phyloP scores from a whole-genome alignment of 1,139 yeast species.

The Taphrina deformans region DNA sequence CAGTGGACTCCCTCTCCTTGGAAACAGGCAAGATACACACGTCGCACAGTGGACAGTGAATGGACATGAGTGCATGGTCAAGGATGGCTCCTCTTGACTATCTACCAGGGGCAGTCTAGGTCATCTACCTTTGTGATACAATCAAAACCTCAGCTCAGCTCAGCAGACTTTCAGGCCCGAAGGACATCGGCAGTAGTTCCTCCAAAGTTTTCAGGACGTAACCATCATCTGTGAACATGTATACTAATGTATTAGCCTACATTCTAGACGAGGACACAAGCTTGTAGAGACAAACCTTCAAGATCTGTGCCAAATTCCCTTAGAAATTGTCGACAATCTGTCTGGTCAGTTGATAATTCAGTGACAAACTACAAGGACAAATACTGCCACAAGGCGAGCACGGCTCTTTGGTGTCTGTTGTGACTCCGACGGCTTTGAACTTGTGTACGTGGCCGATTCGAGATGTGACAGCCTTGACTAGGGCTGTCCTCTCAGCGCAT shows the following conservation, averaged over 20 bases:
- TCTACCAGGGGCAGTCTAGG: too few species aligned
- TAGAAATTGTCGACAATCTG: conserved; percentile 28
- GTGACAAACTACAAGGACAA: background rate
- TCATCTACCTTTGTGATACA: too few species aligned
- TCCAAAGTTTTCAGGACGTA: conserved; percentile 23
- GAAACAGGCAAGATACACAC: too few species aligned
- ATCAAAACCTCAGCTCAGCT: too few species aligned
- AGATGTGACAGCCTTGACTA: conserved; percentile 33
- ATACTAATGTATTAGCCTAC: background rate
- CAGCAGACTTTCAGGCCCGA: conserved; percentile 28
- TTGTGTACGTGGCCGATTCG: conserved; percentile 2
- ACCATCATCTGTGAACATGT: conserved; percentile 21
- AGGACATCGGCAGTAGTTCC: conserved; percentile 25
- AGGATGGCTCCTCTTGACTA: too few species aligned
- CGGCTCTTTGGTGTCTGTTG: conserved; percentile 20
- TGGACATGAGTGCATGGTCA: too few species aligned
- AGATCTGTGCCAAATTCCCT: conserved; percentile 24
- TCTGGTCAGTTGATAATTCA: background rate
- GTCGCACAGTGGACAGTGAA: too few species aligned
- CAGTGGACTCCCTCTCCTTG: background rate
- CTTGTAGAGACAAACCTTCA: conserved; percentile 11
- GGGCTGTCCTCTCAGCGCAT: conserved; percentile 34
- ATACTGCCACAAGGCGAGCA: conserved; percentile 30
- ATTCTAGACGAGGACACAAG: too few species aligned
- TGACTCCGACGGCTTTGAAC: conserved; percentile 23